Percentiles rank a stretch among this genome's conserved stretches.
Evolutionary conservation across 352 stramenopile genomes (phyloP).

Genomic region (Globisporangium perplexum): DNA sequence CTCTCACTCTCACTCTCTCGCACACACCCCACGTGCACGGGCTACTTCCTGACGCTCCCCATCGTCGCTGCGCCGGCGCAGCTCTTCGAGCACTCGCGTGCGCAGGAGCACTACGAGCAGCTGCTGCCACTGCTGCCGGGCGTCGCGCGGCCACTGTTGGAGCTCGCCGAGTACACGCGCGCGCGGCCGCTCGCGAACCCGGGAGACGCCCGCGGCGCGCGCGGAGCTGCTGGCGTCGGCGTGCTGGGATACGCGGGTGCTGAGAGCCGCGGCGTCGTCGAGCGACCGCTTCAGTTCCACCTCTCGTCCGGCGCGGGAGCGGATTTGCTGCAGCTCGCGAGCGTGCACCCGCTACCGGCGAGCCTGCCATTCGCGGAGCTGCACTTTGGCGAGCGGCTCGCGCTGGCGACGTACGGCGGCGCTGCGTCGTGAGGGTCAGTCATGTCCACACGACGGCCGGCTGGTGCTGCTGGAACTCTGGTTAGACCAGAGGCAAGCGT

Average conservation of each 20-base stretch:
- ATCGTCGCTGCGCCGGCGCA: neutral
- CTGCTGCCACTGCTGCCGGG: slow-evolving; percentile 63
- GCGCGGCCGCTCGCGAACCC: slow-evolving; percentile 41
- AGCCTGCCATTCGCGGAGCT: slow-evolving; percentile 40
- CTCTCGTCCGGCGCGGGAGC: slow-evolving; percentile 10
- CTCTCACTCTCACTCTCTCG: neutral
- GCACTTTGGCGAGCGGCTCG: slow-evolving; percentile 65
- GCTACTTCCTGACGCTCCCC: neutral
- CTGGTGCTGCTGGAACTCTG: no score
- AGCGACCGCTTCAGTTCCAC: slow-evolving; percentile 46
- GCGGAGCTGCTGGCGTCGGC: slow-evolving; percentile 19
- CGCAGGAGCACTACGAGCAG: slow-evolving; percentile 70
- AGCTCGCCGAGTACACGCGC: slow-evolving; percentile 52
- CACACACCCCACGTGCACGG: neutral
- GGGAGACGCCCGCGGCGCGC: slow-evolving; percentile 10
- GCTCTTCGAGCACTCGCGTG: slow-evolving; percentile 59
- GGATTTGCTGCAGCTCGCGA: slow-evolving; percentile 19
- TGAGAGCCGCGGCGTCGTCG: slow-evolving; percentile 36
- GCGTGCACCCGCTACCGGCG: slow-evolving; percentile 45
- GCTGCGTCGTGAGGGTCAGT: no score
- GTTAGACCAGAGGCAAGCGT: no score
- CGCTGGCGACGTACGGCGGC: slow-evolving; percentile 35
- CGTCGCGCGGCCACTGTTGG: slow-evolving; percentile 48
- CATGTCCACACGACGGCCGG: no score
- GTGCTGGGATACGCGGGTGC: slow-evolving; percentile 53